Base-by-base conservation (phyloP, 805 yeast genomes). In the Yamadazyma ubonensis region DNA sequence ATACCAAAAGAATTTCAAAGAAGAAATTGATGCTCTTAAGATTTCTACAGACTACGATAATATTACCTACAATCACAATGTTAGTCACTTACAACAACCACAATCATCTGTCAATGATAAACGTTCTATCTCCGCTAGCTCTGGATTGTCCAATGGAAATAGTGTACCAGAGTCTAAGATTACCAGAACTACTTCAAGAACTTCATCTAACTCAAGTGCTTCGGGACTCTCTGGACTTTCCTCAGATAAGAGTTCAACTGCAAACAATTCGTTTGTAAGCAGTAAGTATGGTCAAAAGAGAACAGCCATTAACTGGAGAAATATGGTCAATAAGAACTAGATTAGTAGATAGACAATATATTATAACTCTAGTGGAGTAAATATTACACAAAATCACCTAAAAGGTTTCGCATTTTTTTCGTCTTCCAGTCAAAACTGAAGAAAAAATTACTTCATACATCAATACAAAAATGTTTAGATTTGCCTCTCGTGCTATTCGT, bases 1-100 rank as follows among this genome's bases (percentile, higher is more conserved):
- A 42, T 86, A 76, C 64, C 71, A 70, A 48, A 74, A 74, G 62
- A 86, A 87, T 56, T 88, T 88, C 60, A 65, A 66, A 19, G 72
- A 65, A 5, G 96, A 88, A 49, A 81, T 89, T 41, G 66, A 54
- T 22, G 50, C 50, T 15, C 60, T 75, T 54, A 58, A 63, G 41
- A 55, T 67, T 37, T 50, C 57, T 17, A 63, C 71, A 17, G 63
- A 61, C 41, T 55, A 61, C 48, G 67, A 64, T 4, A 40, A 51
- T 26, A 28, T 46, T 27, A 49, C 42, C 6, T 63, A 63, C 48
- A 56, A 56, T 37, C 63, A 54, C 38, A 44, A 36, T 26, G 41
- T 45, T n/a, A 30, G 45, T 23, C 47, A 42, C 19, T 49, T 46
- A n/a, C 56, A 50, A 26, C 36, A 40, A 22, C 21, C 48, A 37